Evolutionary conservation across 768 basidiomycete genomes (phyloP).

Genomic region (Pleurotus salmoneostramineus): DNA sequence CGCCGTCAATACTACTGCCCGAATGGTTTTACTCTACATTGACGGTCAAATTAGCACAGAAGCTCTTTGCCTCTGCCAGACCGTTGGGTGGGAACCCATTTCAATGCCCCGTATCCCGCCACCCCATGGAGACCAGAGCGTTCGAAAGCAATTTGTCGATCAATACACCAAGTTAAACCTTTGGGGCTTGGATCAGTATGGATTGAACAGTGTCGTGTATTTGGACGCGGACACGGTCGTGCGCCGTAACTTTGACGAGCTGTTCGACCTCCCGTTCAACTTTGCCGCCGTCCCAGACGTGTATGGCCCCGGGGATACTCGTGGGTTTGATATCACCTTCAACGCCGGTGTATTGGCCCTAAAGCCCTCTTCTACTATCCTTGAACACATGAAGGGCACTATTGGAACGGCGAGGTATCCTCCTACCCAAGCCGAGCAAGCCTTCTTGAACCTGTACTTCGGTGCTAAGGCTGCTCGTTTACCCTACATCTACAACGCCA

Average conservation of each 20-base stretch:
- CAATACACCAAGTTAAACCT: slow-evolving; percentile 41
- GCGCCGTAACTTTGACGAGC: slow-evolving; percentile 37
- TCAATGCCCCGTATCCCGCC: slow-evolving; percentile 31
- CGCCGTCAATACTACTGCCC: slow-evolving; percentile 19
- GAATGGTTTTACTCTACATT: slow-evolving; percentile 23
- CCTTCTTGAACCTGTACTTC: slow-evolving; percentile 38
- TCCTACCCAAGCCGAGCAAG: slow-evolving; percentile 31
- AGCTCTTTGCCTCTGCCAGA: slow-evolving; percentile 33
- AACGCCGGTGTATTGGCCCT: slow-evolving; percentile 37
- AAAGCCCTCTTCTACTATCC: slow-evolving; percentile 22
- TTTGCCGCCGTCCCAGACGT: slow-evolving; percentile 42
- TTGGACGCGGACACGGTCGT: slow-evolving; percentile 40
- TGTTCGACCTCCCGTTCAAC: slow-evolving; percentile 34
- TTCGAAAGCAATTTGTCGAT: slow-evolving; percentile 30
- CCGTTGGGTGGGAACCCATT: slow-evolving; percentile 33
- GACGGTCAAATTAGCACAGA: slow-evolving; percentile 28
- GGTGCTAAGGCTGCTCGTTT: slow-evolving; percentile 27
- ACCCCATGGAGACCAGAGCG: slow-evolving; percentile 29
- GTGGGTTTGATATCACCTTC: slow-evolving; percentile 31
- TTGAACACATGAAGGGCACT: slow-evolving; percentile 22
- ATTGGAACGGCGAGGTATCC: slow-evolving; percentile 26
- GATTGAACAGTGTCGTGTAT: slow-evolving; percentile 30
- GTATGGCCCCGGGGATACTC: slow-evolving; percentile 14
- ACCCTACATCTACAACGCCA: slow-evolving; percentile 38
- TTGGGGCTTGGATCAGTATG: slow-evolving; percentile 30